Evolutionary conservation across 2,329 filamentous ascomycete species (phyloP).

Genomic region (Stagonosporopsis vannaccii): DNA sequence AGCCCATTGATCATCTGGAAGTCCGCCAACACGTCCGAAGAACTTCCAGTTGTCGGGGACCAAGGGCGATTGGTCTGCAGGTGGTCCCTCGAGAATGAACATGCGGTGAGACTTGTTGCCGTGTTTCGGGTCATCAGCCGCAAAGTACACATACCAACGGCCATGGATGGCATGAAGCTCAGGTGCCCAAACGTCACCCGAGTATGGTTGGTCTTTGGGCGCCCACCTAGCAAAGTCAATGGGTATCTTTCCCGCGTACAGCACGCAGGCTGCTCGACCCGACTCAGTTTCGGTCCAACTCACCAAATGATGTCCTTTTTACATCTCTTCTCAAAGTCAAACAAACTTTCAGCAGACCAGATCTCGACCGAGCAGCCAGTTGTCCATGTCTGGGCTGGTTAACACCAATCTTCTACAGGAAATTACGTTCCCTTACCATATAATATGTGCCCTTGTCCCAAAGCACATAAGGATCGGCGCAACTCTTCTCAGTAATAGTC

Average conservation of each 20-base stretch:
- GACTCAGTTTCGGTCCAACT: background rate
- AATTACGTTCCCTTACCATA: constrained; percentile 37
- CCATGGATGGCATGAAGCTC: constrained; percentile 61
- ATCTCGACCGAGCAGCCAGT: constrained; percentile 55
- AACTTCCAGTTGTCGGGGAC: constrained; percentile 50
- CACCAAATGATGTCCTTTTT: constrained; percentile 51
- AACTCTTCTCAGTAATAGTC: constrained; percentile 51
- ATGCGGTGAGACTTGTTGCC: constrained; percentile 56
- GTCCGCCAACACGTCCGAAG: constrained; percentile 50
- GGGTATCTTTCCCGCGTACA: constrained; percentile 20
- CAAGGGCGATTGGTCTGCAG: constrained; percentile 38
- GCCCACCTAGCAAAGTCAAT: constrained; percentile 39
- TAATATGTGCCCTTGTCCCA: constrained; percentile 54
- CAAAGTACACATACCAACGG: constrained; percentile 64
- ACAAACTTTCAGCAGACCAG: constrained; percentile 52
- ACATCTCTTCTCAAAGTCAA: constrained; percentile 49
- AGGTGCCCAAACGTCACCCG: constrained; percentile 62
- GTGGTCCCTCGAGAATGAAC: constrained; percentile 55
- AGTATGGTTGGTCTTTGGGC: constrained; percentile 52
- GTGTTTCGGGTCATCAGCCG: constrained; percentile 49
- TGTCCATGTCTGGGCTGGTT: constrained; percentile 49
- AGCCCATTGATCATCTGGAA: constrained; percentile 55
- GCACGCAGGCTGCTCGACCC: background rate
- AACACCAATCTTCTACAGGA: background rate
- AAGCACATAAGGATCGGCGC: constrained; percentile 56